phyloP scores from a whole-genome alignment of 1,284 basidiomycete genomes.

The Ganoderma meredithae region DNA sequence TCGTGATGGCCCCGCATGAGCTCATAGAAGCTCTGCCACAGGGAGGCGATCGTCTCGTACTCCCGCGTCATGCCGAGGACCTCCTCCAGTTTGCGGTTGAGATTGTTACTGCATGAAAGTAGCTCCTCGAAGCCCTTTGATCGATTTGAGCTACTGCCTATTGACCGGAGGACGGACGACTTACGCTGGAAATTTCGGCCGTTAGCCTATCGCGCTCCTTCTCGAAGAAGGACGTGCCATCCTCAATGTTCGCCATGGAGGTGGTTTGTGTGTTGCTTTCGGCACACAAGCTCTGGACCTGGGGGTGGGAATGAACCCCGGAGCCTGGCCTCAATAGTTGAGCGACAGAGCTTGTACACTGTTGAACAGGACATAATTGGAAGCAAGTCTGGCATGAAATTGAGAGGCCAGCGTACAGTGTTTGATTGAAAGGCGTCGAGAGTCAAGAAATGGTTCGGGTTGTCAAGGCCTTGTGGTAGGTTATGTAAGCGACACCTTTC shows the following conservation, averaged over 20 bases:
- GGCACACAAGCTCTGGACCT: background rate
- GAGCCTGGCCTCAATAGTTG: background rate
- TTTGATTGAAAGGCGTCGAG: background rate
- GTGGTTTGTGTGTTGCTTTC: background rate
- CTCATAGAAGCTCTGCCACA: slow-evolving; percentile 87
- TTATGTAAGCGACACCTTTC: background rate
- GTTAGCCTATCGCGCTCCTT: slow-evolving; percentile 78
- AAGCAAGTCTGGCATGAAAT: background rate
- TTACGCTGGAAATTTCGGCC: slow-evolving; percentile 75
- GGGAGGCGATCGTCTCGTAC: slow-evolving; percentile 87
- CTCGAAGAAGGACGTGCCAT: slow-evolving; percentile 75
- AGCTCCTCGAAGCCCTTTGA: slow-evolving; percentile 89
- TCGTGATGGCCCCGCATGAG: slow-evolving; percentile 69
- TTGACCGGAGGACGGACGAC: slow-evolving; percentile 32
- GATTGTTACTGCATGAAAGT: slow-evolving; percentile 84
- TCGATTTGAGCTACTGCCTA: slow-evolving; percentile 9
- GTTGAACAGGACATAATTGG: background rate
- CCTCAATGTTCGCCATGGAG: slow-evolving; percentile 45
- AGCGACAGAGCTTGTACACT: background rate
- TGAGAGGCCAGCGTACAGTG: background rate
- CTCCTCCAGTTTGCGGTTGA: slow-evolving; percentile 94
- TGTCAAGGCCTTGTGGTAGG: background rate
- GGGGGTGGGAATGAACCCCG: background rate
- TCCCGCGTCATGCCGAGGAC: slow-evolving; percentile 92
- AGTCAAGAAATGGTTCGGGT: background rate